Conservation (phyloP, 257 asterid species). For the Buddleja alternifolia region DNA sequence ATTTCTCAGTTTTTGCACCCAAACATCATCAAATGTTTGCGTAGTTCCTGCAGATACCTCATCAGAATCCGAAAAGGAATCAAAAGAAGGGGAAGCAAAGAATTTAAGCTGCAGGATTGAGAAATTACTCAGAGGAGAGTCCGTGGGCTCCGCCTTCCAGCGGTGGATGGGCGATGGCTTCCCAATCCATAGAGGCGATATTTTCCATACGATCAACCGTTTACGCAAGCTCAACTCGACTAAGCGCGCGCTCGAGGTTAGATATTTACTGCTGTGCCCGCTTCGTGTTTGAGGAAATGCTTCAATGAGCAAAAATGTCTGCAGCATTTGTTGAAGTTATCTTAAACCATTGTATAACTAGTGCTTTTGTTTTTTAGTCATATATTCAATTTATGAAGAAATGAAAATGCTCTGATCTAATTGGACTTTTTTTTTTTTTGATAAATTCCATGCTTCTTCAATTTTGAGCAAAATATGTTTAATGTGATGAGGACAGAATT, state of each 20-base stretch:
- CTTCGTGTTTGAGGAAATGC: constrained; percentile 54
- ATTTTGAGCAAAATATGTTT: constrained; percentile 9
- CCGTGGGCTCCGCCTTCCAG: constrained; percentile 74
- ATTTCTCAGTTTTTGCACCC: constrained; percentile 44
- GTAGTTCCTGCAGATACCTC: constrained; percentile 22
- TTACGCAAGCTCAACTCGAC: constrained; percentile 67
- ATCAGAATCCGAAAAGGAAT: constrained; percentile 38
- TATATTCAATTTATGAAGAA: no score
- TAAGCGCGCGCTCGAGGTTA: constrained; percentile 82
- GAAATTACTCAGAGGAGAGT: constrained; percentile 54
- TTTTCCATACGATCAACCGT: constrained; percentile 76
- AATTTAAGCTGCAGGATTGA: constrained; percentile 74
- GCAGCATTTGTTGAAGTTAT: background rate
- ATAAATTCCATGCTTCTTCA: constrained; percentile 12
- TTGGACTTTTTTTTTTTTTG: background rate
- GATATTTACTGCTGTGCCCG: constrained; percentile 27
- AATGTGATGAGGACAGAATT: background rate
- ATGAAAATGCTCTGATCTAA: background rate
- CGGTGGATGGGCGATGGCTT: constrained; percentile 97
- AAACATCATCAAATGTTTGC: constrained; percentile 17
- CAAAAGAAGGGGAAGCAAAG: constrained; percentile 37
- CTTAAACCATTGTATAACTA: background rate
- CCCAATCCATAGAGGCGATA: constrained; percentile 75
- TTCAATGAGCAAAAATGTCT: background rate
- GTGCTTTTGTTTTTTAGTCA: background rate